A percentile compares a stretch with the other conserved stretches of the same genome.
Conservation (phyloP, 371 early-diverging fungal species). For the Syncephalastrum monosporum region DNA sequence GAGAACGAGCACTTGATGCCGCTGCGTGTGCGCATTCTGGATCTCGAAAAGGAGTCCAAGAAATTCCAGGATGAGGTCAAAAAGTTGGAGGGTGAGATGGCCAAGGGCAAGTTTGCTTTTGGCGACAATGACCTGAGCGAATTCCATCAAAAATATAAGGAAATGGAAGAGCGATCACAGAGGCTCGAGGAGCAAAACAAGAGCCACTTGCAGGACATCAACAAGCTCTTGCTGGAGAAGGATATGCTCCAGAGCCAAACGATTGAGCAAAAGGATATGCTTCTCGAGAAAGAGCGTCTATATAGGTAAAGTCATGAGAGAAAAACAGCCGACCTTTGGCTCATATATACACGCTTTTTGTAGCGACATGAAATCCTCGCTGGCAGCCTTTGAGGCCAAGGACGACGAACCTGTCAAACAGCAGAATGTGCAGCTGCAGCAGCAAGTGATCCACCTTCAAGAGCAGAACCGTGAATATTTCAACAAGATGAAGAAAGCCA, state of each 20-base stretch:
- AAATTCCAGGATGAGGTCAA: constrained; percentile 26
- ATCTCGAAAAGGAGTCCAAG: constrained; percentile 48
- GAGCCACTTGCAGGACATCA: constrained; percentile 62
- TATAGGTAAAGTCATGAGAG: constrained; percentile 31
- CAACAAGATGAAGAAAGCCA: constrained; percentile 67
- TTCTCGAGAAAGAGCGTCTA: constrained; percentile 55
- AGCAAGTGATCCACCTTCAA: constrained; percentile 51
- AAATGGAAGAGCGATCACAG: constrained; percentile 39
- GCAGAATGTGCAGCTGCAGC: constrained; percentile 56
- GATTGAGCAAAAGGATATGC: constrained; percentile 55
- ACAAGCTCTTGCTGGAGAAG: constrained; percentile 67
- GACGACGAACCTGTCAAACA: constrained; percentile 64
- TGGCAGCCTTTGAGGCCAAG: constrained; percentile 67
- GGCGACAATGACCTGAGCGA: constrained; percentile 36
- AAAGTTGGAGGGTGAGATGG: constrained; percentile 30
- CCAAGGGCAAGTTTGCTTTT: constrained; percentile 40
- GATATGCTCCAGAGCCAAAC: constrained; percentile 55
- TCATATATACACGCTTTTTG: not conserved
- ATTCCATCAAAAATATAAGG: constrained; percentile 28
- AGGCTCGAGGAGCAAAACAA: constrained; percentile 62
- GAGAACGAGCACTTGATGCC: constrained; percentile 36
- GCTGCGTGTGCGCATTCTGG: constrained; percentile 36
- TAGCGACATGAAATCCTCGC: constrained; percentile 65
- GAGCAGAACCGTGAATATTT: constrained; percentile 61
- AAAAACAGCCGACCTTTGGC: not conserved